These are phyloP conservation scores for Plasmodium malariae DNA, from an alignment of 169 alveolate genomes.

Conservation along the genomic window DNA sequence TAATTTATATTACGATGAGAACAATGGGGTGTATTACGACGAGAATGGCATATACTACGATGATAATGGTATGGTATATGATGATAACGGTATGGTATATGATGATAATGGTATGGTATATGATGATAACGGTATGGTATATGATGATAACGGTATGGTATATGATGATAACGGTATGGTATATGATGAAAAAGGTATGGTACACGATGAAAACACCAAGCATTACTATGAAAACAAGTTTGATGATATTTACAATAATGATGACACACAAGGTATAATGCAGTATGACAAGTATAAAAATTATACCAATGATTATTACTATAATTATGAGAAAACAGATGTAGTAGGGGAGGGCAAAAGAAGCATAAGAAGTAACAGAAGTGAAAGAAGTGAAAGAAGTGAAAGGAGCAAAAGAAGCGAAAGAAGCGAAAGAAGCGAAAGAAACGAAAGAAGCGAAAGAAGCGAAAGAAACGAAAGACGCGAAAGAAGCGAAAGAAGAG, in stretches of 20 bases:
- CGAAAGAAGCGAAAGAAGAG: too few species aligned
- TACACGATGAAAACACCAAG: slow-evolving; percentile 4
- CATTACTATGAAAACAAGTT: neutral
- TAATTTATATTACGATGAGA: slow-evolving; percentile 29
- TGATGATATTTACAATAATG: neutral
- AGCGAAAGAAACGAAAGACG: too few species aligned
- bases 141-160: neutral
- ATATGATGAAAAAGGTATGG: slow-evolving; percentile 2
- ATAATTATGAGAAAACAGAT: neutral
- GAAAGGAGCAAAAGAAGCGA: neutral
- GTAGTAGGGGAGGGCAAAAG: neutral
- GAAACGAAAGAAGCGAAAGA: too few species aligned
- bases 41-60: slow-evolving; percentile 2
- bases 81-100: neutral
- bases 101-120: slow-evolving; percentile 1
- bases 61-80: neutral
- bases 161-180: slow-evolving; percentile 2
- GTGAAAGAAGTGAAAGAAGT: too few species aligned
- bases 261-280: neutral
- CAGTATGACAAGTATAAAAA: neutral
- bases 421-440: too few species aligned
- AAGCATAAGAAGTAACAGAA: neutral
- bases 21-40: slow-evolving; percentile 20
- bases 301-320: neutral
- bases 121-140: slow-evolving; percentile 13